Percentiles rank a stretch among this genome's conserved stretches.
Conservation (phyloP, 371 early-diverging fungal genomes). For the Basidiobolus meristosporus region DNA sequence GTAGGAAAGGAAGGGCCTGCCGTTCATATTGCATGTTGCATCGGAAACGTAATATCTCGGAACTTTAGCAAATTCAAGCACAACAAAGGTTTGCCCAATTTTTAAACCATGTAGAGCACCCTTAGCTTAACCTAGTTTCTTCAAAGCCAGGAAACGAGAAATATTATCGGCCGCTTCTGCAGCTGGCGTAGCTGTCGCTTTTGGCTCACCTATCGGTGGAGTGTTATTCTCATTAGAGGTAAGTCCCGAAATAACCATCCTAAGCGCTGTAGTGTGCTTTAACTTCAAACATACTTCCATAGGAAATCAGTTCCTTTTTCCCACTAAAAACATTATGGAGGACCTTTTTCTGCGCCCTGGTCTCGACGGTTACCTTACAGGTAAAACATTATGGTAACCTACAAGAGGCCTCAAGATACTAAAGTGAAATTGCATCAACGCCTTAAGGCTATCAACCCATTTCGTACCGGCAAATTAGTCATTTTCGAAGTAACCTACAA, state of each 20-base stretch:
- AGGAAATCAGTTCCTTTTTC: constrained; percentile 86
- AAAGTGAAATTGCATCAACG: no score
- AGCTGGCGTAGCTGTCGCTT: constrained; percentile 87
- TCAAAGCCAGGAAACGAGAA: constrained; percentile 65
- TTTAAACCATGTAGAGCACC: constrained; percentile 6
- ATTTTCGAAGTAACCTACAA: constrained; percentile 88
- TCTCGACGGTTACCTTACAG: constrained; percentile 78
- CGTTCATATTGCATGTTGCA: constrained; percentile 82
- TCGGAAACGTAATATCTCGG: constrained; percentile 75
- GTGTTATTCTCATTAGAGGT: constrained; percentile 85
- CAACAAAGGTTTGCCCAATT: constrained; percentile 39
- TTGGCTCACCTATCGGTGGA: constrained; percentile 94
- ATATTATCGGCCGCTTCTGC: constrained; percentile 84
- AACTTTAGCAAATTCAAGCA: constrained; percentile 65
- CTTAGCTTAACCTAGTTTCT: background rate
- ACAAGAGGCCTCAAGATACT: no score
- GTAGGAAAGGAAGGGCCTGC: constrained; percentile 92
- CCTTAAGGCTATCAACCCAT: constrained; percentile 77
- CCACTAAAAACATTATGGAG: constrained; percentile 89
- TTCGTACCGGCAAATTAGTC: constrained; percentile 84
- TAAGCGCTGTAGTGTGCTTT: background rate
- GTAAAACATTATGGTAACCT: constrained; percentile 15
- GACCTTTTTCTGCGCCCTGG: constrained; percentile 81
- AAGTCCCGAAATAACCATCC: background rate
- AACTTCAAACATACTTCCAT: no score